A percentile compares a stretch with the other conserved stretches of the same genome.
Evolutionary conservation across 2,329 filamentous ascomycete species (phyloP).

Genomic region (Calonectria montana): DNA sequence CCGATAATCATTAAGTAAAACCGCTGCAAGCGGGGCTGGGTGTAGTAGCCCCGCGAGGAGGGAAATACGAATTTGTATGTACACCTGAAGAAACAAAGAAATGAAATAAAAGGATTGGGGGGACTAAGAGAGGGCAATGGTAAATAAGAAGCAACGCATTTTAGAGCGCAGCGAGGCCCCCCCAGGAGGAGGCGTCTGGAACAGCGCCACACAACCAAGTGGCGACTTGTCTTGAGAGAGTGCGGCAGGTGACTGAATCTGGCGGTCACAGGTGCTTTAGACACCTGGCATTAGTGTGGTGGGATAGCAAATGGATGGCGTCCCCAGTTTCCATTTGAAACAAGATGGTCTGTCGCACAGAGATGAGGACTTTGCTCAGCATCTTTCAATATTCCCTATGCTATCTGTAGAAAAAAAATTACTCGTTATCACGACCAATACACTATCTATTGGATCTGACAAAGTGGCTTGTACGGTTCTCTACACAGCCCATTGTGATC

Average conservation of each 20-base stretch:
- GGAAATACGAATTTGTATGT: too few relatives aligned
- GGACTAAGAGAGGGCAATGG: too few relatives aligned
- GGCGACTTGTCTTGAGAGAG: conserved; percentile 7
- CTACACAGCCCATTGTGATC: background rate
- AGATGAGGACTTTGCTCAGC: background rate
- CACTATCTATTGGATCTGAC: background rate
- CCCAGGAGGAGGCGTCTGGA: background rate
- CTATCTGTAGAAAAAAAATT: background rate
- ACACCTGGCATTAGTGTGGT: background rate
- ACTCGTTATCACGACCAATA: background rate
- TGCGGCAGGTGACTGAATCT: background rate
- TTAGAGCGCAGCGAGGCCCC: too few relatives aligned
- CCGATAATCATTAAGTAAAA: too few relatives aligned
- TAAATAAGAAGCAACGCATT: too few relatives aligned
- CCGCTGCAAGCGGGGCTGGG: too few relatives aligned
- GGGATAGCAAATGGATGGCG: background rate
- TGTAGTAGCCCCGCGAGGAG: too few relatives aligned
- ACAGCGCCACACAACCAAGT: conserved; percentile 7
- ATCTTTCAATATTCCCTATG: background rate
- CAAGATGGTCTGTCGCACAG: background rate
- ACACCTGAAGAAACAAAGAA: too few relatives aligned
- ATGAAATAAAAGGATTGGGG: too few relatives aligned
- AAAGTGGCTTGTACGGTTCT: conserved; percentile 13
- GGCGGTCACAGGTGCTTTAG: background rate
- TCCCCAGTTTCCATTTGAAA: background rate